Evolutionary conservation across 148 eudicot genomes (phyloP).

Genomic region (Tetragonia tetragonoides): DNA sequence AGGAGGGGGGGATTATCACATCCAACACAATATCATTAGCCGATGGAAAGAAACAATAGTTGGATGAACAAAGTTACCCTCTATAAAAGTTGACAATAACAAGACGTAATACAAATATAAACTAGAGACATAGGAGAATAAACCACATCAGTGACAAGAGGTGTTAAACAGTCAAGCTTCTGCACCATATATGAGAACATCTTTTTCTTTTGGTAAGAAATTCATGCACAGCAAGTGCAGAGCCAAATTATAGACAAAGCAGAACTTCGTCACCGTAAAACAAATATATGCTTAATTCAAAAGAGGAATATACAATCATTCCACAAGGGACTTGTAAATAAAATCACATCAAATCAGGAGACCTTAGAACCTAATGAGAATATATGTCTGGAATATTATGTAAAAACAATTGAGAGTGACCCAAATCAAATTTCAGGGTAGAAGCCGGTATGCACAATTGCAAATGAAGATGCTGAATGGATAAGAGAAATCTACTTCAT

Average conservation of each 20-base stretch:
- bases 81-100: too few species aligned
- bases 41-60: neutral
- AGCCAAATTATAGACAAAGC: neutral
- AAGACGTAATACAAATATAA: neutral
- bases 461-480: neutral
- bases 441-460: neutral
- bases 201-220: neutral
- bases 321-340: neutral
- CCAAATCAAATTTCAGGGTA: neutral
- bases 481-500: neutral
- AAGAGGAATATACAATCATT: neutral
- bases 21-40: conserved; percentile 3
- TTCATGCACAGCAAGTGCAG: neutral
- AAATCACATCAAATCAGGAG: neutral
- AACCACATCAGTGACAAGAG: neutral
- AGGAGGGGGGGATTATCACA: neutral
- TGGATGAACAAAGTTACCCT: neutral
- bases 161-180: neutral
- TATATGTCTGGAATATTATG: neutral
- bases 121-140: conserved; percentile 2
- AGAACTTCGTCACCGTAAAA: neutral
- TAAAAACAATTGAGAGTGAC: neutral
- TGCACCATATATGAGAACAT: neutral
- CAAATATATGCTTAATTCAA: neutral
- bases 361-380: neutral